Base-by-base conservation (phyloP, 371 early-diverging fungal genomes). In the Apophysomyces elegans region DNA sequence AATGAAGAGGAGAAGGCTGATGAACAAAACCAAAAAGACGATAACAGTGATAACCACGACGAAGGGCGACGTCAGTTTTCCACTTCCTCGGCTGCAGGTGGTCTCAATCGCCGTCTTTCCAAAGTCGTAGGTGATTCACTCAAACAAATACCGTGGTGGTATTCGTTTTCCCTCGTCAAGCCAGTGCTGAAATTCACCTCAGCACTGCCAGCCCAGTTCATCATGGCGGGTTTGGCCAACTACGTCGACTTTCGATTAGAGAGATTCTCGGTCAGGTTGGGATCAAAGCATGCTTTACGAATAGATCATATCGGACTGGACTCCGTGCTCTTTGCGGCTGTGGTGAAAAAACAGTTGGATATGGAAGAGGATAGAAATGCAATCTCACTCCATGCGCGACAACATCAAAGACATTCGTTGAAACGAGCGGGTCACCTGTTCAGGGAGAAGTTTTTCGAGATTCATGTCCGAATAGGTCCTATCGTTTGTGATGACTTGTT, bases 171-270 rank as follows among this genome's bases (percentile, higher is more conserved):
- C 0, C 47, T 76, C 18, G 75, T 83, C n/a, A 83, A 80, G 59
- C 54, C 68, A 18, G 58, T 83, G 7, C 57, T 80, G 39, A 77
- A 79, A 63, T 69, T 71, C 18, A 73, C 70, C 2, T 83, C 79
- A 0, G 84, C 81, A 7, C 54, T 83, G 32, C 84, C 84, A 14
- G 84, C 80, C 21, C 84, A 83, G 26, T 58, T 83, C 6, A 13
- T 83, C 9, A 80, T 83, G 77, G 74, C 79, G 12, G 80, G 84
- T n/a, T 61, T 83, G 43, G 80, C 84, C 16, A 80, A 83, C 41
- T 80, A 83, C 64, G 80, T 79, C 7, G 81, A 78, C 62, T 61
- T 83, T 1, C 73, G 73, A 41, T 39, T 80, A 16, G 66, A 77
- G 14, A 50, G 65, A 37, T 38, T 79, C 12, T 37, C 36, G 0